Conservation (phyloP, 495 filamentous ascomycete species). For the Clohesyomyces aquaticus region DNA sequence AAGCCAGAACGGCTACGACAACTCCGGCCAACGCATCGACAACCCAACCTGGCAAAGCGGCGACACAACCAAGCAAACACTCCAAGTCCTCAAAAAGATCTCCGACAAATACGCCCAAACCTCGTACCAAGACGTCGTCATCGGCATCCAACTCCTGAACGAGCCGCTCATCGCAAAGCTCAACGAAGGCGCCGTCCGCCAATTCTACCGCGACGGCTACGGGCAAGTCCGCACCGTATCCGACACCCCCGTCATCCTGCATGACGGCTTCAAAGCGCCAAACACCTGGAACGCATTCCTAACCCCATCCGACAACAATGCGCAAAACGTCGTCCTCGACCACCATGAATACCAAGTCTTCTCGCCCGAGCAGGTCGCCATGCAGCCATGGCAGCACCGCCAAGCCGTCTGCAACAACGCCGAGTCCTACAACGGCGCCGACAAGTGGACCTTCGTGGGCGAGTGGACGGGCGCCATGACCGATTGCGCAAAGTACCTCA, state of each 20-base stretch:
- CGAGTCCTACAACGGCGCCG: slow-evolving; percentile 45
- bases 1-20: slow-evolving; percentile 51
- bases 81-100: slow-evolving; percentile 62
- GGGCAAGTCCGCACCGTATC: slow-evolving; percentile 56
- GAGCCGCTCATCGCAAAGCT: slow-evolving; percentile 62
- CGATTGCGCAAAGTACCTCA: slow-evolving; percentile 74
- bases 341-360: slow-evolving; percentile 59
- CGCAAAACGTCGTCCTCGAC: slow-evolving; percentile 52
- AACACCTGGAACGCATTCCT: slow-evolving; percentile 51
- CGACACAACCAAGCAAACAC: slow-evolving; percentile 59
- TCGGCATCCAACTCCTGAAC: slow-evolving; percentile 73
- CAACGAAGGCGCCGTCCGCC: slow-evolving; percentile 55
- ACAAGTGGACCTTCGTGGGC: slow-evolving; percentile 55
- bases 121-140: slow-evolving; percentile 64
- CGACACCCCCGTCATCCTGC: slow-evolving; percentile 62
- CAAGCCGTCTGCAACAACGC: slow-evolving; percentile 52
- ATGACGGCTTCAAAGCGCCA: slow-evolving; percentile 65
- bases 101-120: slow-evolving; percentile 59
- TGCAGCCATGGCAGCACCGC: slow-evolving; percentile 49
- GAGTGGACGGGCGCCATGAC: slow-evolving; percentile 70
- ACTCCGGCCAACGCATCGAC: slow-evolving; percentile 43
- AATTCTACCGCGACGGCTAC: slow-evolving; percentile 69
- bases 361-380: slow-evolving; percentile 42
- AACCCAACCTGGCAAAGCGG: slow-evolving; percentile 59
- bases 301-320: slow-evolving; percentile 47